phyloP scores from a whole-genome alignment of 2,329 filamentous ascomycete genomes.

The Trichoderma brevicompactum region DNA sequence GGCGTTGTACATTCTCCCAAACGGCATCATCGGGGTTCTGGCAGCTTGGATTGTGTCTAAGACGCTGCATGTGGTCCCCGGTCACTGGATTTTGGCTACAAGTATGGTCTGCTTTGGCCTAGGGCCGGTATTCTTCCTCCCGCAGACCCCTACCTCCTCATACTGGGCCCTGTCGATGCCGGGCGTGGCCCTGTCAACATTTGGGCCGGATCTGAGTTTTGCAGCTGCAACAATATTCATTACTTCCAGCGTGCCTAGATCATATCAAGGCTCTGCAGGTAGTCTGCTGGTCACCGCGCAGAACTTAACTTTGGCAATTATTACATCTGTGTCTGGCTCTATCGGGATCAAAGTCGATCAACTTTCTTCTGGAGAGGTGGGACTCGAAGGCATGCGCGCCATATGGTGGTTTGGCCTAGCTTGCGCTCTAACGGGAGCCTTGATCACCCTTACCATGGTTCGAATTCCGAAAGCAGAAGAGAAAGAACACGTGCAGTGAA shows the following conservation, averaged over 20 bases:
- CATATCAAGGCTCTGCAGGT: constrained; percentile 13
- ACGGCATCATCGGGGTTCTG: constrained; percentile 6
- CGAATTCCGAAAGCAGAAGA: constrained; percentile 22
- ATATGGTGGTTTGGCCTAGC: constrained; percentile 23
- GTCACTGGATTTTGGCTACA: constrained; percentile 6
- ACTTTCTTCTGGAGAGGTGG: constrained; percentile 9
- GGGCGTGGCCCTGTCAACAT: neutral
- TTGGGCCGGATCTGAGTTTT: constrained; percentile 19
- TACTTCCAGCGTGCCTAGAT: constrained; percentile 12
- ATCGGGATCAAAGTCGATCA: constrained; percentile 9
- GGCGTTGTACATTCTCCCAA: constrained; percentile 6
- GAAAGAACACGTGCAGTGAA: constrained; percentile 9
- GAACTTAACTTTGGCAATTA: constrained; percentile 14
- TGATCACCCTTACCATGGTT: constrained; percentile 6
- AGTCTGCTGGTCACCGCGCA: constrained; percentile 11
- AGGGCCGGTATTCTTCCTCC: constrained; percentile 18
- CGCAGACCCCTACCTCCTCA: constrained; percentile 1
- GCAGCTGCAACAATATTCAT: constrained; percentile 14
- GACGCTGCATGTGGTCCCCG: constrained; percentile 16
- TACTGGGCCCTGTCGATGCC: constrained; percentile 19
- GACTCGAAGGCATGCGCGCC: neutral
- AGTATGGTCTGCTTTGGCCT: constrained; percentile 18
- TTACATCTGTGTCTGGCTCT: constrained; percentile 8
- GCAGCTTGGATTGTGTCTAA: constrained; percentile 19
- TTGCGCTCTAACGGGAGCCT: neutral